phyloP scores from a whole-genome alignment of 164 flowering plant species.

The Piper betle region DNA sequence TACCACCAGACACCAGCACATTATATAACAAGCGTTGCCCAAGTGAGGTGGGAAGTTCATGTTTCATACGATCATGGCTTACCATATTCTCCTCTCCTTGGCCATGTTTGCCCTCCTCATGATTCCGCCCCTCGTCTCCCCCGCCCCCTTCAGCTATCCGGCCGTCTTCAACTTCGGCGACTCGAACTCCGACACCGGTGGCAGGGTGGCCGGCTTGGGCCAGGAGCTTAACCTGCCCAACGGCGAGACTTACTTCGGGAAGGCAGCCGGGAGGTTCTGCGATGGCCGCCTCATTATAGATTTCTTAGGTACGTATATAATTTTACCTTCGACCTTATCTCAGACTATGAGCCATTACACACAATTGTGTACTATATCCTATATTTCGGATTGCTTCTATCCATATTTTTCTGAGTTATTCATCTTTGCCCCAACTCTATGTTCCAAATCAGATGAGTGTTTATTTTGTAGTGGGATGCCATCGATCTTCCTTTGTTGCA shows the following conservation, averaged over 20 bases:
- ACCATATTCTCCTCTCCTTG: not conserved
- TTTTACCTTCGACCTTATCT: too few species aligned
- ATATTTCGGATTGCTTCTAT: too few species aligned
- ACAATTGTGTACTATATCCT: too few species aligned
- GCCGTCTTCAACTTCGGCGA: conserved; percentile 70
- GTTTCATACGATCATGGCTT: not conserved
- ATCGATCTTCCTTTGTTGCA: conserved; percentile 72
- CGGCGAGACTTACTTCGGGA: conserved; percentile 35
- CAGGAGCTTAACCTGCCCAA: conserved; percentile 34
- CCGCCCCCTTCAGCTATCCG: conserved; percentile 29
- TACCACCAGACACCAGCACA: not conserved
- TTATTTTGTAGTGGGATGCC: conserved; percentile 55
- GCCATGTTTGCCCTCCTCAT: not conserved
- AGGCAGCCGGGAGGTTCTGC: conserved; percentile 50
- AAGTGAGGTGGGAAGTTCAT: not conserved
- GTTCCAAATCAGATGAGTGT: not conserved
- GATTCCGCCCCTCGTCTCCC: not conserved
- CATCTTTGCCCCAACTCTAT: too few species aligned
- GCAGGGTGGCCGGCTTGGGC: conserved; percentile 31
- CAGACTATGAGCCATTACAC: too few species aligned
- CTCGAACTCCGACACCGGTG: conserved; percentile 67
- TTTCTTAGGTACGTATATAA: conserved; percentile 56
- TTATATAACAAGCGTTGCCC: not conserved
- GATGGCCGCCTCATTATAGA: conserved; percentile 66
- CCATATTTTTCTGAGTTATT: not conserved